Percentiles rank a stretch among this genome's conserved stretches.
phyloP scores from a whole-genome alignment of 805 yeast species.

The Yamadazyma sp. region DNA sequence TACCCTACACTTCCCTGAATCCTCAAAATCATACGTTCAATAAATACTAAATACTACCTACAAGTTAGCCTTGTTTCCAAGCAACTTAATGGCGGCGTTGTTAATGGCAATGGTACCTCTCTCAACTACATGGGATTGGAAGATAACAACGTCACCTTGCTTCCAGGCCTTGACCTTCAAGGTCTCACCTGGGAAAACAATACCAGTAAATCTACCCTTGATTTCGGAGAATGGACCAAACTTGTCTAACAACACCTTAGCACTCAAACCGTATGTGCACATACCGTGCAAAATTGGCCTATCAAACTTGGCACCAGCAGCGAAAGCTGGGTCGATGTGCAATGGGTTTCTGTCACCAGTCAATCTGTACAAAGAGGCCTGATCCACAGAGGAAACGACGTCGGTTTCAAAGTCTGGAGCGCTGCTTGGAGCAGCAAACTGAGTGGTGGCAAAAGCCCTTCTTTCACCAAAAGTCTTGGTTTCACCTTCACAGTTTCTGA shows the following conservation, averaged over 20 bases:
- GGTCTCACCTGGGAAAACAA: slow-evolving; percentile 94
- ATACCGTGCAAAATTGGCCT: slow-evolving; percentile 92
- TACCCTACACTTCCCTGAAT: neutral
- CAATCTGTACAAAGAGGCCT: slow-evolving; percentile 86
- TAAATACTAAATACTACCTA: slow-evolving; percentile 18
- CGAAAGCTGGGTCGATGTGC: slow-evolving; percentile 90
- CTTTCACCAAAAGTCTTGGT: slow-evolving; percentile 49
- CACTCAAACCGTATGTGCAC: slow-evolving; percentile 80
- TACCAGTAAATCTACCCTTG: slow-evolving; percentile 86
- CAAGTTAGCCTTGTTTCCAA: slow-evolving; percentile 41
- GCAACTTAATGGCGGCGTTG: slow-evolving; percentile 77
- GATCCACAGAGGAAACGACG: slow-evolving; percentile 62
- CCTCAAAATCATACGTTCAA: slow-evolving; percentile 1
- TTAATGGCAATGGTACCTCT: slow-evolving; percentile 77
- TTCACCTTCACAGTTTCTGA: slow-evolving; percentile 69
- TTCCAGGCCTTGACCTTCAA: slow-evolving; percentile 84
- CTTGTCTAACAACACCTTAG: slow-evolving; percentile 72
- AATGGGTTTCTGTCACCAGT: slow-evolving; percentile 95
- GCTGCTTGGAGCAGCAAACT: slow-evolving; percentile 60
- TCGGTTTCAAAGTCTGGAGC: slow-evolving; percentile 66
- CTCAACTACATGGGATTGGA: slow-evolving; percentile 81
- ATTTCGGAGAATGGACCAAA: slow-evolving; percentile 81
- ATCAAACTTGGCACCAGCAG: slow-evolving; percentile 81
- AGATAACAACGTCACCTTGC: slow-evolving; percentile 63
- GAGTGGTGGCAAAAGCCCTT: slow-evolving; percentile 59